Evolutionary conservation across 2,329 filamentous ascomycete genomes (phyloP), one percentile per base, ranked within the genome.

Genomic region (Xylariales sp.): DNA sequence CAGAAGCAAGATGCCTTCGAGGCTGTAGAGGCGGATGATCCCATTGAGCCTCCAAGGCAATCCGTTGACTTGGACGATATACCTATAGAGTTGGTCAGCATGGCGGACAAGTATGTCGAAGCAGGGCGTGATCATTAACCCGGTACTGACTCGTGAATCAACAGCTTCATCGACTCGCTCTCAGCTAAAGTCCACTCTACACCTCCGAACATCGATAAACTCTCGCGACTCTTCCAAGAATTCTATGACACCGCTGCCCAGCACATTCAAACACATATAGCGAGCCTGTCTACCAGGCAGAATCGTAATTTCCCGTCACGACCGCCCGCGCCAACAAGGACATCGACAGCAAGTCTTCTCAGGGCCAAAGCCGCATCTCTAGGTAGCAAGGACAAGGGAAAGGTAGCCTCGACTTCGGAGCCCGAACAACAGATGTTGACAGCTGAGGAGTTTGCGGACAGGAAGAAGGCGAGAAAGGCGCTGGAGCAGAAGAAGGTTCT

Each of bases 161-260:
- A 33, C 56, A 93, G 88, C 58, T 98, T 98, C 59, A 83, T 97
- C 56, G 88, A 95, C 47, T 91, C 88, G 5, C 70, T 98, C 19
- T 86, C 82, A 35, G 88, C 88, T 53, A 95, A 87, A 70, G 84
- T 94, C 22, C 86, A 96, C 56, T 79, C 86, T 3, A 82, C 81
- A 4, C 93, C 93, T 4, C 83, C 93, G 1, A 86, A 79, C 33
- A 85, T 94, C 56, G 88, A 95, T 35, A 83, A 78, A 47, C 74
- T 97, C 12, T 85, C 89, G 7, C 76, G 79, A n/a, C 74, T 93
- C 40, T 97, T 97, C 59, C 93, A 98, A 64, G 88, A 95, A 43
- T 98, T 97, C 62, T 98, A 98, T 59, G 70, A 76, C 31, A 77
- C 82, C 43, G 88, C 90, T 16, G 84, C 88, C 9, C 75, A 81